Evolutionary conservation across 2,329 filamentous ascomycete genomes (phyloP).

Genomic region (Eurotiales sp.): DNA sequence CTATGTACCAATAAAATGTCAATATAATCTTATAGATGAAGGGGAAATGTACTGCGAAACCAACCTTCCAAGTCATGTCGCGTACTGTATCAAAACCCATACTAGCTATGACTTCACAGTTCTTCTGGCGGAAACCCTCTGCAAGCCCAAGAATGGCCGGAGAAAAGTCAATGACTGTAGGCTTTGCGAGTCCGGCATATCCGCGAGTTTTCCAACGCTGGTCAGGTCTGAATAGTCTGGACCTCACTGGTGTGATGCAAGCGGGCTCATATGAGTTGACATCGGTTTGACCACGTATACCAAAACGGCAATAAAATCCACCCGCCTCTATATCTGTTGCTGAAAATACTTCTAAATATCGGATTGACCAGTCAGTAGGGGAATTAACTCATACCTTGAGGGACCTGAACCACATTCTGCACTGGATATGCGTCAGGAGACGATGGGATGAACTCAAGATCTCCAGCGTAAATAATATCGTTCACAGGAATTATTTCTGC

Average conservation of each 20-base stretch:
- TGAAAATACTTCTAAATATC: neutral
- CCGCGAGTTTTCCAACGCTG: neutral
- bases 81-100: neutral
- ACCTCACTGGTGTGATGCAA: neutral
- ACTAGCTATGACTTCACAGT: neutral
- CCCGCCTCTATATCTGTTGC: neutral
- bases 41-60: neutral
- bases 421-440: neutral
- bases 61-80: conserved; percentile 6
- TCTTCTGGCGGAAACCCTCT: neutral
- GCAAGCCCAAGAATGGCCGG: neutral
- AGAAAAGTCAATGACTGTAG: neutral
- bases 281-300: neutral
- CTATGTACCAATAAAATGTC: neutral
- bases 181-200: neutral
- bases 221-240: neutral
- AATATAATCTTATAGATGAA: neutral
- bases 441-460: neutral
- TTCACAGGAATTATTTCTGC: neutral
- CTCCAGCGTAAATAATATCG: neutral
- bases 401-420: neutral
- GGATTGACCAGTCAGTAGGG: neutral
- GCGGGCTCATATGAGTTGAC: neutral
- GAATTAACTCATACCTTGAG: neutral
- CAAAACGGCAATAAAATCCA: conserved; percentile 4